These are phyloP conservation scores for Solanum acaule DNA, from an alignment of 257 asterid genomes.

Conservation along the genomic window DNA sequence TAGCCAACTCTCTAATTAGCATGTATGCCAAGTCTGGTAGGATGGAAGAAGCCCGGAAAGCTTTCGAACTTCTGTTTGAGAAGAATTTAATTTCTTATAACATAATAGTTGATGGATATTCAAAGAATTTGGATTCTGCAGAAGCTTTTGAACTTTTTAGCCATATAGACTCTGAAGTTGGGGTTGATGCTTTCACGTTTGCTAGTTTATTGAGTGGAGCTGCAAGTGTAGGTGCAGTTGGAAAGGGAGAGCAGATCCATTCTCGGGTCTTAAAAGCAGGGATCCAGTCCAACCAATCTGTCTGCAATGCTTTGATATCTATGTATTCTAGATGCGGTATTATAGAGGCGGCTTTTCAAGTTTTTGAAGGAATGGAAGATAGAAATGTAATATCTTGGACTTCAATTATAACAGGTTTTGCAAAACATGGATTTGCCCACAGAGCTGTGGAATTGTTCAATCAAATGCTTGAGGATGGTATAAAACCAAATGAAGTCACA, in stretches of 20 bases:
- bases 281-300: conserved; percentile 32
- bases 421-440: conserved; percentile 74
- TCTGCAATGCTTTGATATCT: conserved; percentile 75
- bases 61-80: conserved; percentile 69
- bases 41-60: conserved; percentile 70
- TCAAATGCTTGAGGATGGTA: conserved; percentile 46
- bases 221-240: conserved; percentile 83
- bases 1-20: conserved; percentile 79
- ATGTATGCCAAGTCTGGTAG: conserved; percentile 66
- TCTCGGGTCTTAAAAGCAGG: conserved; percentile 71
- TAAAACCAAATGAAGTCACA: conserved; percentile 84
- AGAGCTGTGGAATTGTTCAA: conserved; percentile 48
- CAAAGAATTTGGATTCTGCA: conserved; percentile 28
- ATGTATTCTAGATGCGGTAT: conserved; percentile 89
- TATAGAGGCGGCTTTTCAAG: conserved; percentile 64
- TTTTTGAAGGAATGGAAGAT: conserved; percentile 42
- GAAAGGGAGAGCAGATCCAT: conserved; percentile 87
- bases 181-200: conserved; percentile 73
- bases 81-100: conserved; percentile 75
- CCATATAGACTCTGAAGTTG: conserved; percentile 30
- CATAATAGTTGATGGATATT: conserved; percentile 51
- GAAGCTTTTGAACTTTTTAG: conserved; percentile 52
- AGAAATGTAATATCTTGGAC: conserved; percentile 79
- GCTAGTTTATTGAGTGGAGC: conserved; percentile 93
- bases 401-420: conserved; percentile 77